A percentile compares a stretch with the other conserved stretches of the same genome.
Evolutionary conservation across 2,329 filamentous ascomycete genomes (phyloP).

Genomic region (Aspergillus ustus): DNA sequence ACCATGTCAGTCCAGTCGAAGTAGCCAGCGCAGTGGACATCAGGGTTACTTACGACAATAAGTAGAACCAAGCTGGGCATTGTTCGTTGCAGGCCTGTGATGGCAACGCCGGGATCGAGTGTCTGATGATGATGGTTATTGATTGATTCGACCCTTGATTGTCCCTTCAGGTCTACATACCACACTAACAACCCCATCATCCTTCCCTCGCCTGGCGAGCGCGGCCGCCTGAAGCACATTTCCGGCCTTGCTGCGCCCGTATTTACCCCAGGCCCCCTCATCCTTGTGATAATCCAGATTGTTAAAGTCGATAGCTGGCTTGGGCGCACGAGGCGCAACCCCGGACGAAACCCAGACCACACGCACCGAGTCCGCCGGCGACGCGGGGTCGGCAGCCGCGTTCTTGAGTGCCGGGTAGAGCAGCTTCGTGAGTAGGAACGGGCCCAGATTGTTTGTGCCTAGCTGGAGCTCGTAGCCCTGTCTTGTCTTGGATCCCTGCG

Average conservation of each 20-base stretch:
- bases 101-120: slow-evolving; percentile 19
- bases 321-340: background rate
- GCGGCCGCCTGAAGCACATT: background rate
- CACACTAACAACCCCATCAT: slow-evolving; percentile 1
- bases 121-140: too few relatives aligned
- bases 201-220: background rate
- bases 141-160: too few relatives aligned
- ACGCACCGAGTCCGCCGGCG: background rate
- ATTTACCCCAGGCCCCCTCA: background rate
- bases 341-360: background rate
- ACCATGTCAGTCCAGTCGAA: too few relatives aligned
- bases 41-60: background rate
- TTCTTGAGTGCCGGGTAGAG: background rate
- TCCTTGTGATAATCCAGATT: background rate
- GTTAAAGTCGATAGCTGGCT: background rate
- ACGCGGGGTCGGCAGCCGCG: background rate
- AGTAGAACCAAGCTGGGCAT: slow-evolving; percentile 5
- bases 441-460: slow-evolving; percentile 47
- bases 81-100: slow-evolving; percentile 16
- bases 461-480: slow-evolving; percentile 42
- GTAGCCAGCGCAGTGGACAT: background rate
- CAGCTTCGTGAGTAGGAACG: slow-evolving; percentile 44
- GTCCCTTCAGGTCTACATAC: background rate
- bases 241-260: slow-evolving; percentile 6
- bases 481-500: slow-evolving; percentile 35